A percentile compares a stretch with the other conserved stretches of the same genome.
Conservation (phyloP, 1,284 basidiomycete species). For the Moesziomyces aphidis region DNA sequence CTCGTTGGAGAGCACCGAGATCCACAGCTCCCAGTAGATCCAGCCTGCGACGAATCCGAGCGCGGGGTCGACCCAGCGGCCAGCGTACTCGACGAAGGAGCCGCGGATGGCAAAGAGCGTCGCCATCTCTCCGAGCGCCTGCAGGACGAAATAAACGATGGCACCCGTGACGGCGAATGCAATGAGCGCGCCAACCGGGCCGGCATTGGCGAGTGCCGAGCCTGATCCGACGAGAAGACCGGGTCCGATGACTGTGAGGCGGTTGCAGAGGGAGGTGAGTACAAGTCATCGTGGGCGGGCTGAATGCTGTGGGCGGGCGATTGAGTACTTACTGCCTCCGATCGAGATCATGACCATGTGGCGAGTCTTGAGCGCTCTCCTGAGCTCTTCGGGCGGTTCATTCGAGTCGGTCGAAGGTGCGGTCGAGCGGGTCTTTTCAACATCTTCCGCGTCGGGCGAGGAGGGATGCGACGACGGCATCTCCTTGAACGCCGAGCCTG, state of each 20-base stretch:
- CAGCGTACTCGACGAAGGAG: slow-evolving; percentile 82
- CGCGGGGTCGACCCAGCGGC: slow-evolving; percentile 81
- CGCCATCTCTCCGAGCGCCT: slow-evolving; percentile 49
- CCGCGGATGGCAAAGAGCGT: slow-evolving; percentile 74
- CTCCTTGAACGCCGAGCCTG: slow-evolving; percentile 20
- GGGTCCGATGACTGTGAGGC: slow-evolving; percentile 42
- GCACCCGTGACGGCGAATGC: slow-evolving; percentile 49
- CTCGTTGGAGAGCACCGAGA: slow-evolving; percentile 47
- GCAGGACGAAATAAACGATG: slow-evolving; percentile 53
- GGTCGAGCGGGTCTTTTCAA: slow-evolving; percentile 15
- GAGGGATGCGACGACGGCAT: slow-evolving; percentile 8
- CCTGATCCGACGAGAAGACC: slow-evolving; percentile 56
- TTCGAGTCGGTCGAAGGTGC: neutral
- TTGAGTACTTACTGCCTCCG: slow-evolving; percentile 26
- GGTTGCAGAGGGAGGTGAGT: no score
- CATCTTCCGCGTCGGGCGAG: slow-evolving; percentile 20
- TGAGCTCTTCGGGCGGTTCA: slow-evolving; percentile 28
- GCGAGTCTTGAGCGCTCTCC: slow-evolving; percentile 45
- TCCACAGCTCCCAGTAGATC: slow-evolving; percentile 66
- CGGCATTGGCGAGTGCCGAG: slow-evolving; percentile 41
- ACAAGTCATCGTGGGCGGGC: no score
- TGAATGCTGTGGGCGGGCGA: no score
- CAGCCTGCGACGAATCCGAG: slow-evolving; percentile 74
- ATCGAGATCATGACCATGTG: slow-evolving; percentile 60
- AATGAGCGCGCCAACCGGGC: slow-evolving; percentile 49